Evolutionary conservation across 768 basidiomycete genomes (phyloP), one percentile per base, ranked within the genome.

Genomic region (Baorangia bicolor): DNA sequence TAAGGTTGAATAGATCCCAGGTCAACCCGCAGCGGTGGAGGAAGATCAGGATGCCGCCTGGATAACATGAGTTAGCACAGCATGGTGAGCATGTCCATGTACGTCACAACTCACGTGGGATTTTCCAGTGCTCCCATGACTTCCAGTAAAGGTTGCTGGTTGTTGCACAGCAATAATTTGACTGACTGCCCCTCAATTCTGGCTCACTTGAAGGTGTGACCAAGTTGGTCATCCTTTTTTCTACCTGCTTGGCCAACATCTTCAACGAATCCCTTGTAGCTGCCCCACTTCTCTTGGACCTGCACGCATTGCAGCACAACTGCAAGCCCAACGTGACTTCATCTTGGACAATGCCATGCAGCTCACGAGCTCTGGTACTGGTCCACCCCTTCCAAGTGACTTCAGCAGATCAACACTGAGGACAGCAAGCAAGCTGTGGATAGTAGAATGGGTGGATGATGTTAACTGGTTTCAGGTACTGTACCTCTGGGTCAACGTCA

Each of bases 21-120:
- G 38, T 50, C 20, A 50, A 33, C 3, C 38, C 5, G 2, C 49
- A 50, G 30, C 20, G 10, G 49, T 50, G 49, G 38, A 50, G 49
- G 10, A 50, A 50, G 31, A 50, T 31, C 1, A 5, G 38, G 1
- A 38, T 38, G 16, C 38, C 16, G 1, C 49, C 49, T 50, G 49
- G 38, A 9, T n/a, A 1, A 21, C 35, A n/a, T 10, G 25, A 8
- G 23, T 25, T 5, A 27, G 7, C 14, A 31, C 23, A 28, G 28
- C 5, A 5, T 8, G 28, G 28, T 5, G 28, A 28, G 5, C 28
- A 28, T 8, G 7, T 28, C 1, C 4, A 28, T 8, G 3, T 5
- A 28, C 7, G 28, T 28, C 5, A 39, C 38, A 21, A 39, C 38
- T 51, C 7, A 42, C 50, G 2, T 0, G 18, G 50, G 25, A 51